Conservation (phyloP, 352 stramenopile species). For the Pythium aristosporum region DNA sequence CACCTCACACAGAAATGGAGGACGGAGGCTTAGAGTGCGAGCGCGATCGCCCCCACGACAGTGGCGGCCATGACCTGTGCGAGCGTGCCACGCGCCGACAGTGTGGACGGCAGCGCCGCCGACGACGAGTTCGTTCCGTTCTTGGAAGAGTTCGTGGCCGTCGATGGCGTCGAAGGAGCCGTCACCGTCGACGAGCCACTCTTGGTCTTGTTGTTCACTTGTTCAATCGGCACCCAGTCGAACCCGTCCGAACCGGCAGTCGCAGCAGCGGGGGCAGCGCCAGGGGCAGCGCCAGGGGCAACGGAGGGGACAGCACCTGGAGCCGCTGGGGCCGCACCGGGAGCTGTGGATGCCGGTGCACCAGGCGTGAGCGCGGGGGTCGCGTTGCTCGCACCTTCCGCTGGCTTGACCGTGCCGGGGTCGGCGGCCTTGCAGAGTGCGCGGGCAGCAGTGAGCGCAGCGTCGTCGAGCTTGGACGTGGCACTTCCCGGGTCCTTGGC, state of each 20-base stretch:
- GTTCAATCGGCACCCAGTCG: slow-evolving; percentile 21
- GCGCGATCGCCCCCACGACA: slow-evolving; percentile 10
- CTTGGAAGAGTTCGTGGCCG: slow-evolving; percentile 15
- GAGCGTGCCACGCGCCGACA: not conserved
- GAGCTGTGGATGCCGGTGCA: not conserved
- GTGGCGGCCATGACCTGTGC: slow-evolving; percentile 7
- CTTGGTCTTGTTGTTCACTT: slow-evolving; percentile 11
- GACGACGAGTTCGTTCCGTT: slow-evolving; percentile 19
- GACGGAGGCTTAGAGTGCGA: slow-evolving; percentile 14
- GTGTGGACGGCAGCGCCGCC: not conserved
- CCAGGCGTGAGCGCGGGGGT: slow-evolving; percentile 20
- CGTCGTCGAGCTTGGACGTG: slow-evolving; percentile 24
- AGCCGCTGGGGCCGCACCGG: not conserved
- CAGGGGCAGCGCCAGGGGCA: not conserved
- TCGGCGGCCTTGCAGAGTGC: slow-evolving; percentile 11
- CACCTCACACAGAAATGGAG: not conserved
- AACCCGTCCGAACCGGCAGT: slow-evolving; percentile 7
- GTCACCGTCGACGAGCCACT: not conserved
- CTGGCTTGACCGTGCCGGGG: slow-evolving; percentile 21
- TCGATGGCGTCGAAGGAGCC: not conserved
- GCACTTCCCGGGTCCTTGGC: slow-evolving; percentile 24
- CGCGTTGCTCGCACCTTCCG: slow-evolving; percentile 13
- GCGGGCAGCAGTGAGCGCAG: slow-evolving; percentile 10
- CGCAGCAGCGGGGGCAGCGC: not conserved
- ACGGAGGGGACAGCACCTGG: not conserved